Evolutionary conservation across 495 filamentous ascomycete species (phyloP).

Genomic region (Penicillium diatomitis): DNA sequence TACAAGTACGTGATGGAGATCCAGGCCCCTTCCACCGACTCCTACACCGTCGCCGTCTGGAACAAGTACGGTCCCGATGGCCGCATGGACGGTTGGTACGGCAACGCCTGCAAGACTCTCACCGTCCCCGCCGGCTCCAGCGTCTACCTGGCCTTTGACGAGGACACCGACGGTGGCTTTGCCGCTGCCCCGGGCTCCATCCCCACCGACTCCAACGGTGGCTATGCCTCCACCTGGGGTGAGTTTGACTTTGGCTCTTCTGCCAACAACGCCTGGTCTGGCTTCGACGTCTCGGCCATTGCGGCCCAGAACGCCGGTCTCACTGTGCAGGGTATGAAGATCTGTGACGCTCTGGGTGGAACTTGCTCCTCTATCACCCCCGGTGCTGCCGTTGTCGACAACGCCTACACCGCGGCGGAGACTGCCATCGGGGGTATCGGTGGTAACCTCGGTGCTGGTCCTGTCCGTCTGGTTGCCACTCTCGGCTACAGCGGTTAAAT

Average conservation of each 20-base stretch:
- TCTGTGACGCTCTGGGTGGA: slow-evolving; percentile 18
- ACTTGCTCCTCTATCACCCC: slow-evolving; percentile 27
- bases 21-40: slow-evolving; percentile 25
- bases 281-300: slow-evolving; percentile 36
- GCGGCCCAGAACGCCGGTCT: slow-evolving; percentile 24
- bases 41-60: slow-evolving; percentile 41
- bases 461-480: slow-evolving; percentile 21
- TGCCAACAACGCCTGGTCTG: slow-evolving; percentile 30
- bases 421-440: slow-evolving; percentile 31
- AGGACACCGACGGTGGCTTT: slow-evolving; percentile 34
- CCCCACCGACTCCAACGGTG: slow-evolving; percentile 23
- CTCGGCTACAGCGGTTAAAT: slow-evolving; percentile 22
- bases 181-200: slow-evolving; percentile 25
- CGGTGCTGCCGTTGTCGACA: slow-evolving; percentile 18
- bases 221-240: slow-evolving; percentile 35
- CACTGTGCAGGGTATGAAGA: slow-evolving; percentile 26
- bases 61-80: slow-evolving; percentile 41
- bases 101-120: slow-evolving; percentile 31
- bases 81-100: slow-evolving; percentile 32
- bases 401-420: slow-evolving; percentile 29
- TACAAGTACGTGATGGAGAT: slow-evolving; percentile 42
- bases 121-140: slow-evolving; percentile 32
- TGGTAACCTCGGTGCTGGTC: slow-evolving; percentile 24
- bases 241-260: slow-evolving; percentile 33
- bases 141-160: slow-evolving; percentile 38